These are phyloP conservation scores for Anthracocystis setariae DNA, from an alignment of 1,284 basidiomycete species.

Conservation along the genomic window DNA sequence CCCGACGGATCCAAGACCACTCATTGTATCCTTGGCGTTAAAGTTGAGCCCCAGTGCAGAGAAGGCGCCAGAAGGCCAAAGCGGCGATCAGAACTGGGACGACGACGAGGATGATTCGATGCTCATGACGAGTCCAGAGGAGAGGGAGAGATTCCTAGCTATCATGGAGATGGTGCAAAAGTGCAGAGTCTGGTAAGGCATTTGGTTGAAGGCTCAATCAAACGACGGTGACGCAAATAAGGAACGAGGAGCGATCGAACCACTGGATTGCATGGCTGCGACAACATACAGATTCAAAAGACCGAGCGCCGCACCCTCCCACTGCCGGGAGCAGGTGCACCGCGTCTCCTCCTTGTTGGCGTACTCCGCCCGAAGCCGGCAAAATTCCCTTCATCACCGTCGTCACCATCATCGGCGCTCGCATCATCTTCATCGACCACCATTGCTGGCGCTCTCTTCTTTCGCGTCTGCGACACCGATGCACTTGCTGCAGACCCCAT, in stretches of 20 bases:
- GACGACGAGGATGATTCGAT: constrained; percentile 66
- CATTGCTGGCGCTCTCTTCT: constrained; percentile 2
- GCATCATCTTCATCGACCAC: constrained; percentile 22
- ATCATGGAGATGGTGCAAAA: constrained; percentile 77
- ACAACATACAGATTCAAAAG: constrained; percentile 24
- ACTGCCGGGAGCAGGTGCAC: constrained; percentile 7
- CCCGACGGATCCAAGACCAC: constrained; percentile 38
- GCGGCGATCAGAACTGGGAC: background rate
- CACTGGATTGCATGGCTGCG: background rate
- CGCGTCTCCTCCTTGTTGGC: constrained; percentile 28
- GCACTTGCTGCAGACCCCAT: background rate
- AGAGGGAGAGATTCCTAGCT: constrained; percentile 75
- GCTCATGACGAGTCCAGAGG: constrained; percentile 71
- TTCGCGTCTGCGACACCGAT: background rate
- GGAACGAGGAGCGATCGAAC: too few relatives aligned
- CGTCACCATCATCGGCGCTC: constrained; percentile 5
- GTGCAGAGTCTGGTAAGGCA: constrained; percentile 42
- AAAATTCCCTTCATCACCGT: constrained; percentile 43
- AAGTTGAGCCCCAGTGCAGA: constrained; percentile 5
- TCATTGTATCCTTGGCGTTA: constrained; percentile 44
- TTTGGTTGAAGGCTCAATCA: too few relatives aligned
- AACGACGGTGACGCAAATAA: too few relatives aligned
- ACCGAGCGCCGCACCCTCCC: constrained; percentile 10
- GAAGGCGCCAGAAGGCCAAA: background rate
- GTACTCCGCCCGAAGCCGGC: constrained; percentile 40